phyloP scores from a whole-genome alignment of 2,329 filamentous ascomycete species.

The Alternaria sp. region DNA sequence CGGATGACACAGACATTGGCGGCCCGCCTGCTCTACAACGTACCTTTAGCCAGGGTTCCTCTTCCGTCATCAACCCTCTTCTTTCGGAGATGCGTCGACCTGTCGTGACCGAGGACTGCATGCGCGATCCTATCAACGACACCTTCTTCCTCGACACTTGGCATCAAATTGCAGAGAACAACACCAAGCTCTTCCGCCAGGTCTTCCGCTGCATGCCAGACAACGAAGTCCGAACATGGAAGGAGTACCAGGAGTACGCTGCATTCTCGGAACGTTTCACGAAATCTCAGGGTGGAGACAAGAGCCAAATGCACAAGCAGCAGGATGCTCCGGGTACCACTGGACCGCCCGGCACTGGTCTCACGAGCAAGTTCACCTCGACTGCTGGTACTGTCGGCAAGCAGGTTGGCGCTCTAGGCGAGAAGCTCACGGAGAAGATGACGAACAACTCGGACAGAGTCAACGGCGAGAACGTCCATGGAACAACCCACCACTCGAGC shows the following conservation, averaged over 20 bases:
- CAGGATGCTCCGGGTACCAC: constrained; percentile 57
- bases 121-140: constrained; percentile 85
- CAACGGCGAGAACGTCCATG: constrained; percentile 11
- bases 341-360: constrained; percentile 55
- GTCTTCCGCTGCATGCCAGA: constrained; percentile 98
- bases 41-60: constrained; percentile 58
- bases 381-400: constrained; percentile 31
- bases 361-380: constrained; percentile 31
- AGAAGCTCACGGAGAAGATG: constrained; percentile 41
- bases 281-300: constrained; percentile 63
- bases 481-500: constrained; percentile 14
- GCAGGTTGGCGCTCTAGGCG: constrained; percentile 32
- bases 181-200: constrained; percentile 89
- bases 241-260: constrained; percentile 85
- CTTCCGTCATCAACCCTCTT: constrained; percentile 56
- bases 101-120: constrained; percentile 85
- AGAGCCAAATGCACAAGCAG: constrained; percentile 59
- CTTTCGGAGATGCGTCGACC: constrained; percentile 74
- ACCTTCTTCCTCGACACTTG: constrained; percentile 87
- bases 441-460: constrained; percentile 25
- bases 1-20: constrained; percentile 83
- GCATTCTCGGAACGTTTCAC: constrained; percentile 80
- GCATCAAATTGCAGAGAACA: constrained; percentile 87
- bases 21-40: constrained; percentile 67
- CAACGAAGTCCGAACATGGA: constrained; percentile 91